Percentiles rank a stretch among this genome's conserved stretches.
Conservation (phyloP, 1,139 yeast genomes). For the Yamadazyma atmosphaerica region DNA sequence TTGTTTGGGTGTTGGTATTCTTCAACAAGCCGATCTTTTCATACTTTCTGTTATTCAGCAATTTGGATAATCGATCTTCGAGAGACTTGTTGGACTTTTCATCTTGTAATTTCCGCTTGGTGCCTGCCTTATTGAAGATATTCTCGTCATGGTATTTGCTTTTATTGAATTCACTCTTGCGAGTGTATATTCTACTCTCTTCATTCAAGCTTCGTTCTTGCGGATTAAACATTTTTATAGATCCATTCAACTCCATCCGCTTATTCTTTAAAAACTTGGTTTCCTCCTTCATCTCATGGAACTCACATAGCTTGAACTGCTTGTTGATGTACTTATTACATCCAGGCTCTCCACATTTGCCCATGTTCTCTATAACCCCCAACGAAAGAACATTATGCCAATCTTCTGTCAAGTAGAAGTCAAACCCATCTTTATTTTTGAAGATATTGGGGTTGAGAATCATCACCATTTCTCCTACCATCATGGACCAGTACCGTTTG, state of each 20-base stretch:
- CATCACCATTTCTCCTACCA: constrained; percentile 73
- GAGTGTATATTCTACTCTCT: constrained; percentile 22
- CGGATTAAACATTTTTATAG: constrained; percentile 47
- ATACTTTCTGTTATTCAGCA: constrained; percentile 14
- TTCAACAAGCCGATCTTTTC: constrained; percentile 15
- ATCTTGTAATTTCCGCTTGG: constrained; percentile 32
- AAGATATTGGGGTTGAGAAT: constrained; percentile 70
- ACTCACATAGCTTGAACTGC: constrained; percentile 16
- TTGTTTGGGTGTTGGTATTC: constrained; percentile 3
- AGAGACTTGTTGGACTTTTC: constrained; percentile 34
- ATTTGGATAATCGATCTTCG: constrained; percentile 28
- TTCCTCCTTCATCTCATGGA: constrained; percentile 16
- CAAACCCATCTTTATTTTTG: constrained; percentile 48
- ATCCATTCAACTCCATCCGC: constrained; percentile 75
- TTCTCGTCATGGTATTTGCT: constrained; percentile 48
- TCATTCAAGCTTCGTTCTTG: constrained; percentile 26
- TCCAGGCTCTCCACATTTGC: constrained; percentile 51
- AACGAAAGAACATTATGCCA: constrained; percentile 62
- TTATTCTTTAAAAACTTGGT: constrained; percentile 24
- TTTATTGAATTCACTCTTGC: constrained; percentile 15
- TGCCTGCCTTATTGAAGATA: constrained; percentile 35
- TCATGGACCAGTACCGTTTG: constrained; percentile 67
- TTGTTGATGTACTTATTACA: constrained; percentile 40
- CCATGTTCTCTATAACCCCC: constrained; percentile 72
- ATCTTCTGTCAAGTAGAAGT: constrained; percentile 54